phyloP scores from a whole-genome alignment of 2,329 filamentous ascomycete genomes.

The Fusarium avenaceum region DNA sequence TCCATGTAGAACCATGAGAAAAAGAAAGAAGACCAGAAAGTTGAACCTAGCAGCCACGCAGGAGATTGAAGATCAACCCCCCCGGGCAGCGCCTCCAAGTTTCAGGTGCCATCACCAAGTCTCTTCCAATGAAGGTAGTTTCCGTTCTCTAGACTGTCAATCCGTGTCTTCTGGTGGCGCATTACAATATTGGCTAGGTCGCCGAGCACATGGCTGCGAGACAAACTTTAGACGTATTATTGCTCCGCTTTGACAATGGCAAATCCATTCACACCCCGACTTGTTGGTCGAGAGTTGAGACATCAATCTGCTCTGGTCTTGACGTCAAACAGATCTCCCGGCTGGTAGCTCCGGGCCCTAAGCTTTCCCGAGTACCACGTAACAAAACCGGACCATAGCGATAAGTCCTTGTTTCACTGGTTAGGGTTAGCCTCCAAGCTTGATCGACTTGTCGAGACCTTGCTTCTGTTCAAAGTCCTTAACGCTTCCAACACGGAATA shows the following conservation, averaged over 20 bases:
- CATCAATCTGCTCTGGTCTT: slow-evolving; percentile 24
- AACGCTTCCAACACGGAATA: slow-evolving; percentile 16
- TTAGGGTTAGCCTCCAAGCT: slow-evolving; percentile 14
- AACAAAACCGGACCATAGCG: slow-evolving; percentile 38
- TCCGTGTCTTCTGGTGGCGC: slow-evolving; percentile 37
- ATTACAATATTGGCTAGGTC: slow-evolving; percentile 31
- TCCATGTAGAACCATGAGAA: slow-evolving; percentile 3
- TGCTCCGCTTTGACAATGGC: slow-evolving; percentile 6
- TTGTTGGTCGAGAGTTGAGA: slow-evolving; percentile 9
- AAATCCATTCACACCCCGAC: slow-evolving; percentile 9
- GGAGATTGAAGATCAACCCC: slow-evolving; percentile 41
- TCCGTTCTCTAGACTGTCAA: slow-evolving; percentile 40
- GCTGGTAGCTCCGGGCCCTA: slow-evolving; percentile 25
- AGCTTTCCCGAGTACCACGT: slow-evolving; percentile 2
- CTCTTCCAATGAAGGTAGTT: slow-evolving; percentile 42
- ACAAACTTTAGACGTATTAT: slow-evolving; percentile 25
- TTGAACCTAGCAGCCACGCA: not conserved
- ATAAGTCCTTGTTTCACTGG: slow-evolving; percentile 16
- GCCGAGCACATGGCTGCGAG: slow-evolving; percentile 22
- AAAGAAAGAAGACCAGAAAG: slow-evolving; percentile 20
- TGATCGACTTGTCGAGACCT: not conserved
- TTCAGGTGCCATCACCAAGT: slow-evolving; percentile 44
- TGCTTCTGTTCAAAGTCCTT: not conserved
- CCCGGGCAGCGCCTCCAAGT: slow-evolving; percentile 42
- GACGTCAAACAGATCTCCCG: slow-evolving; percentile 25